Evolutionary conservation across 306 rosid species (phyloP).

Genomic region (Sophora flavescens): DNA sequence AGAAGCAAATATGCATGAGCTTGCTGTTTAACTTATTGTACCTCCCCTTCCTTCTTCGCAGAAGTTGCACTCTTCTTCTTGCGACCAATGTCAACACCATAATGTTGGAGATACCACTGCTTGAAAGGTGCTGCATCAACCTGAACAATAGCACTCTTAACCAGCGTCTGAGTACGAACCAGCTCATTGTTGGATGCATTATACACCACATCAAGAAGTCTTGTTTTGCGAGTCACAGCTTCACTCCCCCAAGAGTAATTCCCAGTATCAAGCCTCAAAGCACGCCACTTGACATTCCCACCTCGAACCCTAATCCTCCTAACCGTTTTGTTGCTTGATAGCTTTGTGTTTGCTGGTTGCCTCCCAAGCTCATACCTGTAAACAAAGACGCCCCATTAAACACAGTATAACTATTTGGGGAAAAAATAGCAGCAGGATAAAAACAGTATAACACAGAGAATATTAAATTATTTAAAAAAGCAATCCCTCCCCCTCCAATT

Average conservation of each 20-base stretch:
- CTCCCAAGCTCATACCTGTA: constrained; percentile 74
- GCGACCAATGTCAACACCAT: constrained; percentile 71
- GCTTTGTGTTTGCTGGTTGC: constrained; percentile 70
- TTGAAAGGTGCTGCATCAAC: constrained; percentile 79
- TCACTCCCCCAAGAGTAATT: constrained; percentile 77
- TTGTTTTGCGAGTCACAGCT: constrained; percentile 66
- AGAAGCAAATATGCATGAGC: background rate
- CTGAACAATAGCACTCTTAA: constrained; percentile 70
- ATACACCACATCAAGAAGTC: constrained; percentile 71
- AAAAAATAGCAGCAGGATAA: background rate
- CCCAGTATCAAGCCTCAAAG: constrained; percentile 76
- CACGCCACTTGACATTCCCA: constrained; percentile 77
- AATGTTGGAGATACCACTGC: constrained; percentile 74
- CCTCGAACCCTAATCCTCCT: constrained; percentile 71
- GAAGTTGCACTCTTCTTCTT: constrained; percentile 60
- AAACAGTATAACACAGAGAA: background rate
- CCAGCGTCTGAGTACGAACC: constrained; percentile 75
- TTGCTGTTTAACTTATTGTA: constrained; percentile 2
- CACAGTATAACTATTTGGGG: background rate
- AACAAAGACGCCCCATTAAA: constrained; percentile 22
- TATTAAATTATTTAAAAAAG: background rate
- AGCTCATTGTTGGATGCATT: constrained; percentile 77
- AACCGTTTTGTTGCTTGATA: constrained; percentile 71
- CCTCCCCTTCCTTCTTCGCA: constrained; percentile 74
- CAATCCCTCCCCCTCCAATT: background rate